These are phyloP conservation scores for Triticum monococcum DNA, from an alignment of 176 grass and related monocot genomes.

Conservation along the genomic window DNA sequence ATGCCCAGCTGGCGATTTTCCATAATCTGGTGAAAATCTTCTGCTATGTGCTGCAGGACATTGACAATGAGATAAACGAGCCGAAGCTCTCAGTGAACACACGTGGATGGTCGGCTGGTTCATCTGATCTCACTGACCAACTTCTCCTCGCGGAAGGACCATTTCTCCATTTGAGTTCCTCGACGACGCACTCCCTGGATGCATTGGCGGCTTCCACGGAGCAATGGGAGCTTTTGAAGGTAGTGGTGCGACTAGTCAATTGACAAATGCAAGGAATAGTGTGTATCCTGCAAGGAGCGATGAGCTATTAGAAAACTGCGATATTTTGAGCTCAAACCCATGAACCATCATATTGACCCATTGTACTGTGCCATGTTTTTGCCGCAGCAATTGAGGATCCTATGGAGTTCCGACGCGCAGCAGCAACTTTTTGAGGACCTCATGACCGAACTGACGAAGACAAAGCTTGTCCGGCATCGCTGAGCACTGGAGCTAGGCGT, in stretches of 20 bases:
- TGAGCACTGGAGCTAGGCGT: too few species aligned
- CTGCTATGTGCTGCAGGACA: constrained; percentile 47
- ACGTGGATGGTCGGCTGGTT: constrained; percentile 1
- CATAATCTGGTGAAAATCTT: neutral
- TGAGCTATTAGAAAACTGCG: neutral
- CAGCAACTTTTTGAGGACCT: too few species aligned
- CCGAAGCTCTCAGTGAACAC: constrained; percentile 87
- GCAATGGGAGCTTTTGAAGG: constrained; percentile 43
- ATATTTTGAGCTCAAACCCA: too few species aligned
- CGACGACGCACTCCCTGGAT: constrained; percentile 45
- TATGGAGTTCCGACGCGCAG: too few species aligned
- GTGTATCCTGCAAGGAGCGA: constrained; percentile 55
- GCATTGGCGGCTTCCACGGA: constrained; percentile 43
- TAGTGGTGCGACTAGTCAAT: constrained; percentile 82
- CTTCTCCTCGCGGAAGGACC: constrained; percentile 47
- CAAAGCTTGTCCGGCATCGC: too few species aligned
- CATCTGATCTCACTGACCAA: constrained; percentile 46
- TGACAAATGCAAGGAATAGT: constrained; percentile 70
- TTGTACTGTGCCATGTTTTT: too few species aligned
- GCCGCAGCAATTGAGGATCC: too few species aligned
- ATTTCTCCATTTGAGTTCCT: constrained; percentile 72
- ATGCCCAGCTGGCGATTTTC: neutral
- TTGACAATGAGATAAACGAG: constrained; percentile 92
- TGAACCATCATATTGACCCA: too few species aligned
- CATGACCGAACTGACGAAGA: too few species aligned